Percentiles rank a stretch among this genome's conserved stretches.
Conservation (phyloP, 2,329 filamentous ascomycete genomes). For the Zalaria sp. region DNA sequence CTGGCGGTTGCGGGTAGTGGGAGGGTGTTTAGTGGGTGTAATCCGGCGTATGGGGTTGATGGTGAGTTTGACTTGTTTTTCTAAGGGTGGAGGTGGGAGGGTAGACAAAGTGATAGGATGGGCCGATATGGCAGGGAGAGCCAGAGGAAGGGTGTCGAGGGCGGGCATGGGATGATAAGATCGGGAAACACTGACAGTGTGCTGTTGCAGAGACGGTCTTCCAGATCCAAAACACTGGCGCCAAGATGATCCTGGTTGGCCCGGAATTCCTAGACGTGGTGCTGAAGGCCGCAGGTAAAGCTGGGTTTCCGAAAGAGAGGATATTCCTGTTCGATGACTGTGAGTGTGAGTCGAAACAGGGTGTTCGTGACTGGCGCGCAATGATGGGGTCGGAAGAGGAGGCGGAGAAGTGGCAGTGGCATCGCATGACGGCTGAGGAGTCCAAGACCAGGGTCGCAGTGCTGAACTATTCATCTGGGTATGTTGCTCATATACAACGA, state of each 20-base stretch:
- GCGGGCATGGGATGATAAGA: no score
- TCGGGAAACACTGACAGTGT: no score
- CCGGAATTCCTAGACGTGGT: slow-evolving; percentile 30
- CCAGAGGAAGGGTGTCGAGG: no score
- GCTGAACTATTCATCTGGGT: slow-evolving; percentile 14
- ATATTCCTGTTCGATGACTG: slow-evolving; percentile 37
- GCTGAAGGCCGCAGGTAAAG: slow-evolving; percentile 28
- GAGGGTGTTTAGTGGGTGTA: slow-evolving; percentile 42
- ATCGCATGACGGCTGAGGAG: slow-evolving; percentile 21
- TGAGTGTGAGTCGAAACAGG: slow-evolving; percentile 14
- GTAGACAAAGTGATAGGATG: no score
- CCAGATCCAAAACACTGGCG: slow-evolving; percentile 37
- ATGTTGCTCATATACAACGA: not conserved
- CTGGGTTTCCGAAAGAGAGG: slow-evolving; percentile 24
- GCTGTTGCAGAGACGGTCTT: slow-evolving; percentile 32
- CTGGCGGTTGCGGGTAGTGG: slow-evolving; percentile 39
- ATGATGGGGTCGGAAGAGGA: slow-evolving; percentile 22
- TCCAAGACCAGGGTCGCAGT: slow-evolving; percentile 14
- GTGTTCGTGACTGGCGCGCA: slow-evolving; percentile 28
- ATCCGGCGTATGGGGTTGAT: slow-evolving; percentile 36
- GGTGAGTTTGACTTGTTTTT: slow-evolving; percentile 17
- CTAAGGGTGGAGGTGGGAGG: no score
- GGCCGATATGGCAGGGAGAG: no score
- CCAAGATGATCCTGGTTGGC: slow-evolving; percentile 37
- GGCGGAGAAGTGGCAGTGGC: slow-evolving; percentile 25